Percentiles rank a stretch among this genome's conserved stretches.
Evolutionary conservation across 2,329 filamentous ascomycete genomes (phyloP).

Genomic region (Pseudogymnoascus sp.): DNA sequence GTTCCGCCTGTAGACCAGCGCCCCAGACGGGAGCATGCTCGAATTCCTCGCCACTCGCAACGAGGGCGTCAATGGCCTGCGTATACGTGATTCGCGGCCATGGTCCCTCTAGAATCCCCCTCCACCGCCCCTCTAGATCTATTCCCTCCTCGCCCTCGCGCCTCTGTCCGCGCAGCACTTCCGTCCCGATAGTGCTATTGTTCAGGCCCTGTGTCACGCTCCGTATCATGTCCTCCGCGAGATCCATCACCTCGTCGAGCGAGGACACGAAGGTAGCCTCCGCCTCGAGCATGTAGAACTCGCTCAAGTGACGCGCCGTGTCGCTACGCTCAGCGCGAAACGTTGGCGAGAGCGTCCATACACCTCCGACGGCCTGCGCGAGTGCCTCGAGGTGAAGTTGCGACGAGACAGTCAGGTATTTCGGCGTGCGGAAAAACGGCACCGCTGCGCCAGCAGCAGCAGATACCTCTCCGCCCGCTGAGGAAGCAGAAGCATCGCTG

Average conservation of each 20-base stretch:
- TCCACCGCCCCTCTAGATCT: constrained; percentile 62
- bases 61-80: constrained; percentile 62
- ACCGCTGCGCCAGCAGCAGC: constrained; percentile 27
- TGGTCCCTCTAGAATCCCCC: constrained; percentile 45
- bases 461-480: constrained; percentile 22
- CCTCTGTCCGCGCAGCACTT: constrained; percentile 42
- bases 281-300: constrained; percentile 98
- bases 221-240: constrained; percentile 73
- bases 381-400: constrained; percentile 92
- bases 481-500: constrained; percentile 19
- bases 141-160: constrained; percentile 23
- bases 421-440: constrained; percentile 72
- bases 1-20: constrained; percentile 74
- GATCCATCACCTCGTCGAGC: constrained; percentile 62
- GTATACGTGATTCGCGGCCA: constrained; percentile 85
- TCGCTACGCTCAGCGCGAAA: constrained; percentile 93
- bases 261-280: constrained; percentile 73
- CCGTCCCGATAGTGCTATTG: constrained; percentile 41
- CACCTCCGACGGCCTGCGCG: constrained; percentile 76
- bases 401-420: constrained; percentile 91
- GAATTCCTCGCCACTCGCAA: constrained; percentile 53
- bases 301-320: constrained; percentile 85
- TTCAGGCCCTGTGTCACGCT: constrained; percentile 38
- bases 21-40: constrained; percentile 62
- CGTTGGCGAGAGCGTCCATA: constrained; percentile 89